Evolutionary conservation across 2,329 filamentous ascomycete species (phyloP).

Genomic region (Thelonectria blattea): DNA sequence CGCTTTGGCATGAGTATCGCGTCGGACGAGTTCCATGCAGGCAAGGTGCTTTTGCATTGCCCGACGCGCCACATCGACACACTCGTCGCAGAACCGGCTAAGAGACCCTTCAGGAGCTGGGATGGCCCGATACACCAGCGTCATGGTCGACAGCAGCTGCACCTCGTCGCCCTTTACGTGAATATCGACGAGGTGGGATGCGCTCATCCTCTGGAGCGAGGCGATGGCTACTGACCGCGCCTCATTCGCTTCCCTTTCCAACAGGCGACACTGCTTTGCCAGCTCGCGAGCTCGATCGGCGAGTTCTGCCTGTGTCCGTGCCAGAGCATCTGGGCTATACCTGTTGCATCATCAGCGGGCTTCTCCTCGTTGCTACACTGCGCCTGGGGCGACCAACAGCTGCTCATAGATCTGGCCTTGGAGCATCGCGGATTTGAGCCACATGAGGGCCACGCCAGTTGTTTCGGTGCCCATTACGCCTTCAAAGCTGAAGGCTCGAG

Average conservation of each 20-base stretch:
- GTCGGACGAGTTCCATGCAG: slow-evolving; percentile 52
- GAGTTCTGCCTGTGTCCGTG: slow-evolving; percentile 47
- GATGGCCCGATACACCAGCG: slow-evolving; percentile 59
- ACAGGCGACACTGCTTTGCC: slow-evolving; percentile 45
- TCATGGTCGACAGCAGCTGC: slow-evolving; percentile 54
- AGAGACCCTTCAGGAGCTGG: slow-evolving; percentile 51
- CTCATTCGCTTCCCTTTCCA: slow-evolving; percentile 45
- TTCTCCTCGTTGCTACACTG: not conserved
- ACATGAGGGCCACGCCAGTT: slow-evolving; percentile 54
- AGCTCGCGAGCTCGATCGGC: slow-evolving; percentile 47
- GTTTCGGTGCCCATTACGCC: slow-evolving; percentile 42
- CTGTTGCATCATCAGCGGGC: slow-evolving; percentile 33
- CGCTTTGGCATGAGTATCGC: slow-evolving; percentile 49
- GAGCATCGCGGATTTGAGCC: slow-evolving; percentile 62
- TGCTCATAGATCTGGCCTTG: slow-evolving; percentile 66
- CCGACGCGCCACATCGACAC: slow-evolving; percentile 56
- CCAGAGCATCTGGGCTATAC: slow-evolving; percentile 58
- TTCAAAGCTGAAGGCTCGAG: slow-evolving; percentile 51
- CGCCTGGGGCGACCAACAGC: slow-evolving; percentile 33
- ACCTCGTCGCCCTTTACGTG: slow-evolving; percentile 56
- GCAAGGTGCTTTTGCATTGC: slow-evolving; percentile 54
- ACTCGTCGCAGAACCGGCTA: slow-evolving; percentile 55
- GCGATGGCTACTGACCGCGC: slow-evolving; percentile 44
- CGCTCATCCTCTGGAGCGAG: slow-evolving; percentile 46
- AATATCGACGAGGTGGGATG: slow-evolving; percentile 50